Evolutionary conservation across 73 alveolate species (phyloP), one percentile per base, ranked within the genome.

Genomic region (Paramecium sonneborni): DNA sequence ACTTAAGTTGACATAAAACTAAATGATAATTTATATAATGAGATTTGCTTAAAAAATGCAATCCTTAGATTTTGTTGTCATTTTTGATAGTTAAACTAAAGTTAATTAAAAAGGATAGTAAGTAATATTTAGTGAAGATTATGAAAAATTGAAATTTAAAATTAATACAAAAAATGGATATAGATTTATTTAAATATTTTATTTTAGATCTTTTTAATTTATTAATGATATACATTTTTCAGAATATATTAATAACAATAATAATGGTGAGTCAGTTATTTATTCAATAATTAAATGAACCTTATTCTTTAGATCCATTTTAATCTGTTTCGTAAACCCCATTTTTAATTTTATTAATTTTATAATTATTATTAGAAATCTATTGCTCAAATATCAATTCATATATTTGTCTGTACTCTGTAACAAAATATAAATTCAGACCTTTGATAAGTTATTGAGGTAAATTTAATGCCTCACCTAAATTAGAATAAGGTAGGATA

Each of bases 381-480:
- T 76, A 24, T 15, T 76, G 41, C 55, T 76, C 89, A 9, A 76
- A 76, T 6, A 76, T 41, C 23, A 76, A 38, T 8, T 76, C 67
- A 76, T 34, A 34, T n/a, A 76, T 57, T n/a, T 76, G 23, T n/a
- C 30, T 34, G 15, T 76, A 76, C 38, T 76, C 89, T n/a, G 44
- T 76, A 14, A 76, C 89, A 7, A 76, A 76, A 37, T 76, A 76
- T 24, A 76, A 24, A 11, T 52, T 76, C 70, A 76, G 38, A 11
- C 89, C 89, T 38, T 76, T 57, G 32, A 76, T 35, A 14, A 76
- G 32, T 6, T 38, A 21, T 34, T 68, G 44, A 34, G 89, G 89
- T 52, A 76, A 76, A 34, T 76, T 68, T 14, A 38, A 57, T n/a
- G 55, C 67, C 23, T 76, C 89, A 15, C 89, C 55, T 68, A 76